Percentiles rank a stretch among this genome's conserved stretches.
Evolutionary conservation across 805 yeast species (phyloP).

Genomic region (Saturnispora halmiae): DNA sequence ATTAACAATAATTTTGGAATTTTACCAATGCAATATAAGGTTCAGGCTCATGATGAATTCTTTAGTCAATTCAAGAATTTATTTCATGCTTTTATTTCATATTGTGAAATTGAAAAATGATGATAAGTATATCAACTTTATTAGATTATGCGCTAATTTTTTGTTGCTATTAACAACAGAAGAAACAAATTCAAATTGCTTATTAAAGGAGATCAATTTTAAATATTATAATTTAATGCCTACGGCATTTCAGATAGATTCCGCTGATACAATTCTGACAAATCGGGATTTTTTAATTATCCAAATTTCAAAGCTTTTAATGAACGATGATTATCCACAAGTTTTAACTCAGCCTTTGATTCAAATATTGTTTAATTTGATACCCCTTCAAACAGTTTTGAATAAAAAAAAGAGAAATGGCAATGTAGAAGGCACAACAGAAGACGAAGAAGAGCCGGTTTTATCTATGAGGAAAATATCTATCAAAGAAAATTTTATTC

Average conservation of each 20-base stretch:
- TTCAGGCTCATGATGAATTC: slow-evolving; percentile 40
- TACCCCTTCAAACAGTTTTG: slow-evolving; percentile 30
- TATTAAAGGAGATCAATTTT: slow-evolving; percentile 38
- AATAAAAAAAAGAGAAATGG: no score
- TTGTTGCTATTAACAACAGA: slow-evolving; percentile 39
- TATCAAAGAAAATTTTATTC: slow-evolving; percentile 8
- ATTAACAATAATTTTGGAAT: slow-evolving; percentile 64
- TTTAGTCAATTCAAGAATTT: slow-evolving; percentile 40
- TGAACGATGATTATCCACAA: slow-evolving; percentile 26
- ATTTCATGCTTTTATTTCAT: slow-evolving; percentile 48
- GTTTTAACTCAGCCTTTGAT: slow-evolving; percentile 40
- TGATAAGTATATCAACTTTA: slow-evolving; percentile 33
- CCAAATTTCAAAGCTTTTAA: slow-evolving; percentile 40
- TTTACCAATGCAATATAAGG: slow-evolving; percentile 59
- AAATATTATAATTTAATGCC: slow-evolving; percentile 44
- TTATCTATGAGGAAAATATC: slow-evolving; percentile 15
- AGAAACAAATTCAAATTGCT: slow-evolving; percentile 29
- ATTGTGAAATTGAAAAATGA: slow-evolving; percentile 39
- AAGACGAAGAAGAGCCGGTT: slow-evolving; percentile 12
- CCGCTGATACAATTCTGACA: slow-evolving; percentile 28
- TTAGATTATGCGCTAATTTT: slow-evolving; percentile 44
- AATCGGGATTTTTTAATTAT: slow-evolving; percentile 55
- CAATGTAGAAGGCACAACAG: no score
- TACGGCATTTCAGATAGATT: slow-evolving; percentile 34
- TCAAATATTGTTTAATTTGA: slow-evolving; percentile 53